Evolutionary conservation across 768 basidiomycete species (phyloP).

Genomic region (Leccinum disarticulatum): DNA sequence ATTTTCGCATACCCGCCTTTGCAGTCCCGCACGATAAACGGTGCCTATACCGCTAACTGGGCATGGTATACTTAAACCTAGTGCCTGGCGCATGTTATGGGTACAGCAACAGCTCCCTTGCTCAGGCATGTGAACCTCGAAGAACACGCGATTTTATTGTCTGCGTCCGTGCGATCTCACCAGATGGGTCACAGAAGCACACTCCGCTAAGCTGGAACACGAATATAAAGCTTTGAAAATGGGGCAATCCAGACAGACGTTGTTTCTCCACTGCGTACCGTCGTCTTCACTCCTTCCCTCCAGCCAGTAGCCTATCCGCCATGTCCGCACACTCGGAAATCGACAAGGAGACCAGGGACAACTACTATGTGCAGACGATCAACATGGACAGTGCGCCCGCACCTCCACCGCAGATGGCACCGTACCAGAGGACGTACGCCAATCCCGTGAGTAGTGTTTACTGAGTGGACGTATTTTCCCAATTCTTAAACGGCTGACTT

Average conservation of each 20-base stretch:
- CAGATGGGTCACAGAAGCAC: neutral
- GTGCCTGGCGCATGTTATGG: conserved; percentile 9
- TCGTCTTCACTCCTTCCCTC: neutral
- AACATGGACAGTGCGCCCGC: conserved; percentile 17
- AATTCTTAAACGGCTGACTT: neutral
- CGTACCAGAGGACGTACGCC: conserved; percentile 27
- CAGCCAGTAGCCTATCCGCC: neutral
- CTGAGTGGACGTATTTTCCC: neutral
- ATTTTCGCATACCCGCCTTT: conserved; percentile 1
- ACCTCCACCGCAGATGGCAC: conserved; percentile 22
- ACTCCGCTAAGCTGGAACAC: neutral
- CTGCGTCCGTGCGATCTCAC: conserved; percentile 3
- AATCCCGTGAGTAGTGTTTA: conserved; percentile 20
- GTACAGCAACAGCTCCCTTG: conserved; percentile 4
- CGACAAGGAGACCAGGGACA: conserved; percentile 25
- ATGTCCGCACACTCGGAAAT: conserved; percentile 23
- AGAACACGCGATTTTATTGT: neutral
- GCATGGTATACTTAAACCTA: conserved; percentile 6
- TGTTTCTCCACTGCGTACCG: neutral
- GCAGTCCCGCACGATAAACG: conserved; percentile 11
- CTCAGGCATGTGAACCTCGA: conserved; percentile 10
- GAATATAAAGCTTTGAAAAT: conserved; percentile 19
- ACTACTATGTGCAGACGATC: conserved; percentile 30
- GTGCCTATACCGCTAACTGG: conserved; percentile 14
- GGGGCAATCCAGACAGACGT: neutral